Conservation (phyloP, 352 stramenopile species). For the Phytophthora cryptogea region DNA sequence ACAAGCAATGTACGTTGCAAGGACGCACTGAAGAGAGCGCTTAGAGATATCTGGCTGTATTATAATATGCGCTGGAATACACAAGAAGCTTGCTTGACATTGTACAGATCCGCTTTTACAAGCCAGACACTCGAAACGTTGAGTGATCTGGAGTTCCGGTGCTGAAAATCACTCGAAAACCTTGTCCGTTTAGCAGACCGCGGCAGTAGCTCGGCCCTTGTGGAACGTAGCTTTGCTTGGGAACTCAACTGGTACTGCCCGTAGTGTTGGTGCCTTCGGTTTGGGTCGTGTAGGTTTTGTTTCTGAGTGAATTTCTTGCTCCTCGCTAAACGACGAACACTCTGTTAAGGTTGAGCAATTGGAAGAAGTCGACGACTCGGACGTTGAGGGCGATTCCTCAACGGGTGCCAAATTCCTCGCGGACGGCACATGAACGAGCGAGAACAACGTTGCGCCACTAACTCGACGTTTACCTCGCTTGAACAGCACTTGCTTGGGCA, state of each 20-base stretch:
- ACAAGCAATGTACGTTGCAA: neutral
- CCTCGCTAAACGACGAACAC: constrained; percentile 23
- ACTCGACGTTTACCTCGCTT: constrained; percentile 31
- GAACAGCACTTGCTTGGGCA: constrained; percentile 45
- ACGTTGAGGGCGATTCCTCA: constrained; percentile 21
- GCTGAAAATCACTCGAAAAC: constrained; percentile 6
- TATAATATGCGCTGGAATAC: constrained; percentile 11
- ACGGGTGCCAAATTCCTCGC: constrained; percentile 12
- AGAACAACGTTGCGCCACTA: constrained; percentile 33
- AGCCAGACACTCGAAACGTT: constrained; percentile 4
- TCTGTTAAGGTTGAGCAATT: constrained; percentile 12
- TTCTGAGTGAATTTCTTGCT: constrained; percentile 8
- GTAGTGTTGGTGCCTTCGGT: constrained; percentile 26
- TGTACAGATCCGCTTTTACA: constrained; percentile 16
- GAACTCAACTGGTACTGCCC: constrained; percentile 32
- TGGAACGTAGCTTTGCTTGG: constrained; percentile 37
- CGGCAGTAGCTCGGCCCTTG: constrained; percentile 25
- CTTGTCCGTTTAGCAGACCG: constrained; percentile 19
- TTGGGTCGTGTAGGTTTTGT: constrained; percentile 2
- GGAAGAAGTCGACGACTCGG: constrained; percentile 10
- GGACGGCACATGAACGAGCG: constrained; percentile 36
- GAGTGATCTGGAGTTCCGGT: constrained; percentile 23
- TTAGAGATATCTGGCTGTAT: constrained; percentile 8
- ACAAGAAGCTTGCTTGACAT: constrained; percentile 10
- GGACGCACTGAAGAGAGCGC: neutral